Percentiles rank a stretch among this genome's conserved stretches.
Evolutionary conservation across 352 stramenopile genomes (phyloP).

Genomic region (Peronospora tabacina): DNA sequence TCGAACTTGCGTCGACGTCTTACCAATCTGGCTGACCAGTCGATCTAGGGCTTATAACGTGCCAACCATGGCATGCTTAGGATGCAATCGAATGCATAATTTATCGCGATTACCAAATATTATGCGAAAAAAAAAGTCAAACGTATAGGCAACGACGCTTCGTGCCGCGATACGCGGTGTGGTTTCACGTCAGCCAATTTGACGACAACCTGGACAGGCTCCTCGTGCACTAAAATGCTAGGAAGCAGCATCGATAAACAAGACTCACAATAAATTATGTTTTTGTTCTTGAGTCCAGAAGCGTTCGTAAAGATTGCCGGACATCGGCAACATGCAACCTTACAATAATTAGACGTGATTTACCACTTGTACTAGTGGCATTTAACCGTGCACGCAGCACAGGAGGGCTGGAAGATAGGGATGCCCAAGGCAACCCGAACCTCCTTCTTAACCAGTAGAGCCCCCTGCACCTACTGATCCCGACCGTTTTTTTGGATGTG

Average conservation of each 20-base stretch:
- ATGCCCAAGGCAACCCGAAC: background rate
- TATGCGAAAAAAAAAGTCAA: background rate
- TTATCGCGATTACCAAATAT: conserved; percentile 18
- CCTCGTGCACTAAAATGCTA: background rate
- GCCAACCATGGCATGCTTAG: conserved; percentile 18
- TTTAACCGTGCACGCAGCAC: conserved; percentile 8
- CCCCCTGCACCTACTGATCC: conserved; percentile 4
- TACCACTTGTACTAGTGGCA: conserved; percentile 6
- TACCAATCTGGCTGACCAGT: no score
- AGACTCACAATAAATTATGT: conserved; percentile 14
- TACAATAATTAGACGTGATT: conserved; percentile 9
- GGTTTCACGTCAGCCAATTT: conserved; percentile 12
- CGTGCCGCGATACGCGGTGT: conserved; percentile 1
- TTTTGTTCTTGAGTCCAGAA: conserved; percentile 18
- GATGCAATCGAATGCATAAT: conserved; percentile 27
- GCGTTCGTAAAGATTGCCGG: conserved; percentile 6
- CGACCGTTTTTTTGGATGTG: background rate
- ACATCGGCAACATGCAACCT: conserved; percentile 1
- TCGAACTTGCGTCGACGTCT: no score
- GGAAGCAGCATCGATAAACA: conserved; percentile 4
- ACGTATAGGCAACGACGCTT: background rate
- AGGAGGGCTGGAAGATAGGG: conserved; percentile 1
- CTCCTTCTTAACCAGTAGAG: no score
- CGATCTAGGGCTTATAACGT: no score
- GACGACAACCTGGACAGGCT: conserved; percentile 6